Evolutionary conservation across 352 stramenopile species (phyloP).

Genomic region (Peronospora belbahrii): DNA sequence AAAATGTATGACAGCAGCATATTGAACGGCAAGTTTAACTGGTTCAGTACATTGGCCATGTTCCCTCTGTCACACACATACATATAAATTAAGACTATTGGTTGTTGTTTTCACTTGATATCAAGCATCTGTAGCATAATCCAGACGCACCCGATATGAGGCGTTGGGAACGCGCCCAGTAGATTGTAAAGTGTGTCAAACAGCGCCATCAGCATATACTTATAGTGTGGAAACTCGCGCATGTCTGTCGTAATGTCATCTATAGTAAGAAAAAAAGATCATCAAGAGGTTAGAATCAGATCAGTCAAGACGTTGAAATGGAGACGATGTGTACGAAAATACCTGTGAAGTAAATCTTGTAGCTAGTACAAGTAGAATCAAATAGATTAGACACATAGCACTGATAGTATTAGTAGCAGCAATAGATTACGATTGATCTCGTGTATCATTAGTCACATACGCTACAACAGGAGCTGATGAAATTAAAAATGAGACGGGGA

Average conservation of each 20-base stretch:
- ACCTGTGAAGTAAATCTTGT: constrained; percentile 79
- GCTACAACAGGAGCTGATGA: constrained; percentile 69
- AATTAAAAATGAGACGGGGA: constrained; percentile 64
- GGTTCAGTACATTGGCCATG: constrained; percentile 78
- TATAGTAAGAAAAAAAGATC: constrained; percentile 9
- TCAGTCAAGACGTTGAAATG: too few relatives aligned
- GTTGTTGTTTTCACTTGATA: background rate
- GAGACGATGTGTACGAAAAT: too few relatives aligned
- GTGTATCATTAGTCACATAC: constrained; percentile 23
- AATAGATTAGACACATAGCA: too few relatives aligned
- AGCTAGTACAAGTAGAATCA: constrained; percentile 22
- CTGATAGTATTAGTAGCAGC: too few relatives aligned
- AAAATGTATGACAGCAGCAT: constrained; percentile 80
- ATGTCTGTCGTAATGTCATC: constrained; percentile 83
- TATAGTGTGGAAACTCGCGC: constrained; percentile 79
- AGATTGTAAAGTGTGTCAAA: constrained; percentile 83
- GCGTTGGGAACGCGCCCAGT: constrained; percentile 71
- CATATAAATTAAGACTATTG: background rate
- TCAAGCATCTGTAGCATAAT: background rate
- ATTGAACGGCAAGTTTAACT: constrained; percentile 83
- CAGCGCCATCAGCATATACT: constrained; percentile 80
- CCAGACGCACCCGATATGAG: constrained; percentile 63
- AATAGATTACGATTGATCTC: too few relatives aligned
- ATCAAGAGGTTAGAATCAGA: too few relatives aligned
- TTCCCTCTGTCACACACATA: constrained; percentile 47